A percentile compares a stretch with the other conserved stretches of the same genome.
Conservation (phyloP, 164 flowering plant species). For the Umbellularia californica region DNA sequence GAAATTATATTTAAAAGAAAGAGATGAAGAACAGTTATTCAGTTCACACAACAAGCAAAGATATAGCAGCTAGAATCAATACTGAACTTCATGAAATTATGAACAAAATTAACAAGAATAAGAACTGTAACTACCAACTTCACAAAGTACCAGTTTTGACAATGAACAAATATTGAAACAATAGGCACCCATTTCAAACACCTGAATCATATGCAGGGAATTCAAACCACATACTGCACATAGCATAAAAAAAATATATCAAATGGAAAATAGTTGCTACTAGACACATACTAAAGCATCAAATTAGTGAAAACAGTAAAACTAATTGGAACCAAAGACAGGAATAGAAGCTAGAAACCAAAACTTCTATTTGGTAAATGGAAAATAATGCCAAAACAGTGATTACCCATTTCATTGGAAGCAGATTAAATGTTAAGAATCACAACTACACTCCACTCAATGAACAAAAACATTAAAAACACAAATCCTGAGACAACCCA, state of each 20-base stretch:
- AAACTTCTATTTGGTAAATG: not conserved
- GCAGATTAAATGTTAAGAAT: not conserved
- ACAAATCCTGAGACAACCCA: not conserved
- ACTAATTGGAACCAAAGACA: not conserved
- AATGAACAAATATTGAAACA: too few species aligned
- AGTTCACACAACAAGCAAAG: not conserved
- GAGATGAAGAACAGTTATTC: not conserved
- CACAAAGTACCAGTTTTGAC: not conserved
- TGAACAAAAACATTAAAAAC: not conserved
- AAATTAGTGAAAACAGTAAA: too few species aligned
- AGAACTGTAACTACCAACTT: not conserved
- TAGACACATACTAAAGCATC: not conserved
- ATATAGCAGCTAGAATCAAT: not conserved
- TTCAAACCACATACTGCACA: not conserved
- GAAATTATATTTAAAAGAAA: not conserved
- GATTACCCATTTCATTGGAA: not conserved
- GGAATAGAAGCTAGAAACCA: not conserved
- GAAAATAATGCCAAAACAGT: not conserved
- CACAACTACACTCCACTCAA: not conserved
- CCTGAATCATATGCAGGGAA: not conserved
- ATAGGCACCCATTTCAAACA: not conserved
- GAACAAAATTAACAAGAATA: not conserved
- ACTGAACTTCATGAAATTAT: not conserved
- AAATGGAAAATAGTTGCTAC: not conserved
- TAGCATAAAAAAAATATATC: not conserved